Evolutionary conservation across 2,329 filamentous ascomycete species (phyloP), one percentile per base, ranked within the genome.

Genomic region (Trichocomaceae sp.): DNA sequence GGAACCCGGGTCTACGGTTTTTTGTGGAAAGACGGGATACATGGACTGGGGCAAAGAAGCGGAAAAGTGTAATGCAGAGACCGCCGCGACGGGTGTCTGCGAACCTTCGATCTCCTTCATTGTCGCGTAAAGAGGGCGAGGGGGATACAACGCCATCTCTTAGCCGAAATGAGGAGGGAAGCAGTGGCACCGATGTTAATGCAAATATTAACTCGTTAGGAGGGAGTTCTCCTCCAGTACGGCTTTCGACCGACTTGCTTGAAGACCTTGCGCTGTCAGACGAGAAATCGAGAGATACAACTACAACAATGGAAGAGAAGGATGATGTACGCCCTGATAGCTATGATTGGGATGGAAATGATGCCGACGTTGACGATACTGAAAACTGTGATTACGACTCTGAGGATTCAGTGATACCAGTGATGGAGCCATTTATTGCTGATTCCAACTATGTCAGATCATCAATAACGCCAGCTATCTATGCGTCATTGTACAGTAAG

Each of bases 401-500:
- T 20, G 78, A 79, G 47, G 80, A 83, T 9, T 78, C 86, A 10
- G 72, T 91, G 26, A 69, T 96, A 3, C 91, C 91, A 0, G 71
- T 95, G 49, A 83, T 86, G 0, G 80, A 83, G 5, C 87, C 88
- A 0, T 74, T 95, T 5, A 77, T 96, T 5, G 87, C 90, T 5
- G 75, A 82, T 1, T 78, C 80, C 47, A 91, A 95, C 65, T 80
- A 85, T 0, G 84, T 96, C 69, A 87, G 91, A 54, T 80, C 84
- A 29, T 86, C 84, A 31, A 93, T 96, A 63, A 85, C 79, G 0
- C 83, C 88, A 0, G 73, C 80, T 15, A 80, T 87, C 54, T 95
- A 96, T 70, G 76, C 84, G 0, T 87, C 86, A 47, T 88, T 97
- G 55, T 96, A 95, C 75, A 86, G 87, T 66, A 96, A 96, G 72